Conservation (phyloP, 345 rosid genomes). For the Eucalyptus fibrosa region DNA sequence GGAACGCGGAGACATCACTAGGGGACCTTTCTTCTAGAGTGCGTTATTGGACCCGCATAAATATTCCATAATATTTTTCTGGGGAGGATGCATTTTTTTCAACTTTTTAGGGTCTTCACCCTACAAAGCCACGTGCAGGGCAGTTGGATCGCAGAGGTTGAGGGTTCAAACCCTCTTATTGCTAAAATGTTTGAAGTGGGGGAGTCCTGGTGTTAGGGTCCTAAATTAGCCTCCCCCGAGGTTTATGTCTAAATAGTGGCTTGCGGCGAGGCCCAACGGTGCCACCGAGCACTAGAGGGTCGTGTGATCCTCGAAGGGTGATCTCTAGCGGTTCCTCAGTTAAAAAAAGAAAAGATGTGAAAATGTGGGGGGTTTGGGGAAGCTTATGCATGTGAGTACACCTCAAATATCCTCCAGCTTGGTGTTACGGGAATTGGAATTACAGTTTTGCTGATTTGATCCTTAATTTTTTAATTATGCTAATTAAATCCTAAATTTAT, state of each 20-base stretch:
- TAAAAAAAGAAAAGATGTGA: background rate
- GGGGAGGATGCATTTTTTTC: background rate
- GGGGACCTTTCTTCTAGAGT: background rate
- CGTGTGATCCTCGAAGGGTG: too few relatives aligned
- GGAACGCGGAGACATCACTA: background rate
- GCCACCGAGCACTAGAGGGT: too few relatives aligned
- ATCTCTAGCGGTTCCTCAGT: too few relatives aligned
- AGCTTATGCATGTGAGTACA: background rate
- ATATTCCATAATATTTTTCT: background rate
- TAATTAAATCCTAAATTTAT: rapidly evolving
- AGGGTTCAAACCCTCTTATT: too few relatives aligned
- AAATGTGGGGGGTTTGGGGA: background rate
- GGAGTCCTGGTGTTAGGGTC: too few relatives aligned
- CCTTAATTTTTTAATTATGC: rapidly evolving
- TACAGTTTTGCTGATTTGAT: background rate
- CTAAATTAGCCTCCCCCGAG: too few relatives aligned
- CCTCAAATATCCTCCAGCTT: background rate
- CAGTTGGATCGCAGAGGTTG: too few relatives aligned
- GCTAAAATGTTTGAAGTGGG: too few relatives aligned
- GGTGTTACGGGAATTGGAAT: background rate
- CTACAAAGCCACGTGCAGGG: background rate
- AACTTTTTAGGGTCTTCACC: background rate
- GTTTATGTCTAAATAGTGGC: too few relatives aligned
- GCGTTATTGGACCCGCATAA: background rate
- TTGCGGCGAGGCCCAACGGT: too few relatives aligned